Evolutionary conservation across 1,284 basidiomycete species (phyloP).

Genomic region (Tilletia indica): DNA sequence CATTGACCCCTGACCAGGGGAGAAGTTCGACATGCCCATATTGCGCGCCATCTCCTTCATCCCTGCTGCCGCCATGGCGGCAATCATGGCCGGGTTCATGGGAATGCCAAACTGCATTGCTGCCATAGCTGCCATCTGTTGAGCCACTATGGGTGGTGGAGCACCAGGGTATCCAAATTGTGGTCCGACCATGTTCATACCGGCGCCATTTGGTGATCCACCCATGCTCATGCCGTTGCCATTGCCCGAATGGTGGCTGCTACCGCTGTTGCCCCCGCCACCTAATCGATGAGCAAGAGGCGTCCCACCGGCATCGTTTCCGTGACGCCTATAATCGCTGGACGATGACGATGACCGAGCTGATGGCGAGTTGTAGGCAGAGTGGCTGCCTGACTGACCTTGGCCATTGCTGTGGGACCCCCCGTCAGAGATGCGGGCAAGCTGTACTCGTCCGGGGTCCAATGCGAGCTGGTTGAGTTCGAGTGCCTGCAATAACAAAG

Average conservation of each 20-base stretch:
- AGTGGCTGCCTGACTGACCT: neutral
- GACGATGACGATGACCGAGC: neutral
- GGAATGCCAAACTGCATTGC: constrained; percentile 15
- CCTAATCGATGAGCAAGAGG: neutral
- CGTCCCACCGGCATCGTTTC: neutral
- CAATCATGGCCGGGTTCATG: constrained; percentile 1
- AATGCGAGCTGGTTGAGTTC: constrained; percentile 9
- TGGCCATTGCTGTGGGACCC: neutral
- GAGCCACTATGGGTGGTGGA: neutral
- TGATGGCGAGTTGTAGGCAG: neutral
- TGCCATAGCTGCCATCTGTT: constrained; percentile 12
- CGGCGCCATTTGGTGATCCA: no score
- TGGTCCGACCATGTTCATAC: neutral
- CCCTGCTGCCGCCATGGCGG: constrained; percentile 9
- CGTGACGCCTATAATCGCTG: neutral
- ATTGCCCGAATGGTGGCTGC: no score
- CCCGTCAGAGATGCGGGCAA: neutral
- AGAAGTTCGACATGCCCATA: neutral
- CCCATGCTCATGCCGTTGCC: neutral
- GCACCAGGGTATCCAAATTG: neutral
- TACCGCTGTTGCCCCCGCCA: neutral
- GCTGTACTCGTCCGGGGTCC: constrained; percentile 2
- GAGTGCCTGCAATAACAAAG: neutral
- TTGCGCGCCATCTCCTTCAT: constrained; percentile 18
- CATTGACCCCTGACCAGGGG: no score